A percentile compares a stretch with the other conserved stretches of the same genome.
These are phyloP conservation scores for Gynandropsis gynandra DNA, from an alignment of 345 rosid species.

Conservation along the genomic window DNA sequence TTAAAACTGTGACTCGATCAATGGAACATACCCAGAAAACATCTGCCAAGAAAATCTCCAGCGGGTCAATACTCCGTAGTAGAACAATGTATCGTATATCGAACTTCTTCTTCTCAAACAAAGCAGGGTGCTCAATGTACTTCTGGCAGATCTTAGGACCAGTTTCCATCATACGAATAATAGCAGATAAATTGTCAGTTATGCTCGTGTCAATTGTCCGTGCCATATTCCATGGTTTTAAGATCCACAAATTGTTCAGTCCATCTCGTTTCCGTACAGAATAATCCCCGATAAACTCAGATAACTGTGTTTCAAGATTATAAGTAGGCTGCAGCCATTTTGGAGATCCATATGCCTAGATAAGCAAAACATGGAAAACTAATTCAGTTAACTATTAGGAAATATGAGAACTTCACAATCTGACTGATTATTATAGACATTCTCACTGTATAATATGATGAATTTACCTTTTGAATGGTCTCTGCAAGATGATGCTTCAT, in stretches of 20 bases:
- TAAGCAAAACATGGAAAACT: constrained; percentile 16
- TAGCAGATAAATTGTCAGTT: constrained; percentile 61
- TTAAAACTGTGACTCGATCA: not conserved
- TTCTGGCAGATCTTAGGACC: constrained; percentile 99
- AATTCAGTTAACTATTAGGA: not conserved
- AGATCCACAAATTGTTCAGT: constrained; percentile 72
- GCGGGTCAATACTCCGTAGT: constrained; percentile 61
- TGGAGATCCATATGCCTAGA: constrained; percentile 75
- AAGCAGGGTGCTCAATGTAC: constrained; percentile 84
- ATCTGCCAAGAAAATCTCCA: constrained; percentile 73
- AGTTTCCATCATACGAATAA: constrained; percentile 94
- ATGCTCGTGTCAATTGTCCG: constrained; percentile 90
- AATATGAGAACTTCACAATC: not conserved
- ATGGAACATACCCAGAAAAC: constrained; percentile 69
- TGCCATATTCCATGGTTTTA: constrained; percentile 99
- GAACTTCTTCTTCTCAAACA: constrained; percentile 74
- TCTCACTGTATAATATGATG: not conserved
- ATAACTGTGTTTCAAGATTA: constrained; percentile 69
- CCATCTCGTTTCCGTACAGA: constrained; percentile 50
- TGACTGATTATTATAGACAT: not conserved
- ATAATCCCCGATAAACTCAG: constrained; percentile 83
- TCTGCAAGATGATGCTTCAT: constrained; percentile 99
- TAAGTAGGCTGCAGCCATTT: constrained; percentile 89
- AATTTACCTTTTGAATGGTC: constrained; percentile 67
- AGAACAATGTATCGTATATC: constrained; percentile 80